Percentiles rank a stretch among this genome's conserved stretches.
phyloP scores from a whole-genome alignment of 202 grass and related monocot genomes.

The Setaria italica region DNA sequence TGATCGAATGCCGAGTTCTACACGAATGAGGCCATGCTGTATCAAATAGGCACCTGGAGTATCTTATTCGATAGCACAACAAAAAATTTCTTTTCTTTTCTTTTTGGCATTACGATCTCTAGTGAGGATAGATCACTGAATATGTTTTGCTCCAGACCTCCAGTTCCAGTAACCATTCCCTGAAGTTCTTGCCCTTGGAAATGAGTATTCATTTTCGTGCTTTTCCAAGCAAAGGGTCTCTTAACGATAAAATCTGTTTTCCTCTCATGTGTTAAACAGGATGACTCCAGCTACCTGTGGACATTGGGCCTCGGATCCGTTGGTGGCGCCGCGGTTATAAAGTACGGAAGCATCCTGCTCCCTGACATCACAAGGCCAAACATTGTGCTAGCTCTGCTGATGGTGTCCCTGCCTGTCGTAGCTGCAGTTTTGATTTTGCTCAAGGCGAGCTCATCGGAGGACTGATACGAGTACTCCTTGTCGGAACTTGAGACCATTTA shows the following conservation, averaged over 20 bases:
- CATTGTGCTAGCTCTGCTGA: slow-evolving; percentile 70
- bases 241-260: not conserved
- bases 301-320: slow-evolving; percentile 73
- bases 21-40: too few relatives aligned
- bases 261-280: slow-evolving; percentile 40
- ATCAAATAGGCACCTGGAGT: too few relatives aligned
- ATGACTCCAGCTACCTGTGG: slow-evolving; percentile 67
- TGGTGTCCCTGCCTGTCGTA: slow-evolving; percentile 73
- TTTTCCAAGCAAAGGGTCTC: not conserved
- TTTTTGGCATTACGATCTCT: not conserved
- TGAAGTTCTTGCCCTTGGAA: too few relatives aligned
- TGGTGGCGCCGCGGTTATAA: slow-evolving; percentile 70
- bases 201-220: not conserved
- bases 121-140: not conserved
- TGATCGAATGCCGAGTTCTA: too few relatives aligned
- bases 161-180: not conserved
- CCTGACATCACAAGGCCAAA: slow-evolving; percentile 79
- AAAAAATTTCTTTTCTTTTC: too few relatives aligned
- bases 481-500: not conserved
- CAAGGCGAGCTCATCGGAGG: slow-evolving; percentile 53
- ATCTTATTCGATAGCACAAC: too few relatives aligned
- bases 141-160: not conserved
- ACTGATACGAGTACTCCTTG: slow-evolving; percentile 32
- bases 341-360: slow-evolving; percentile 85
- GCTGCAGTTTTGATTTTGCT: slow-evolving; percentile 67